Evolutionary conservation across 2,329 filamentous ascomycete species (phyloP), one percentile per base, ranked within the genome.

Genomic region (Bipolaris cookei): DNA sequence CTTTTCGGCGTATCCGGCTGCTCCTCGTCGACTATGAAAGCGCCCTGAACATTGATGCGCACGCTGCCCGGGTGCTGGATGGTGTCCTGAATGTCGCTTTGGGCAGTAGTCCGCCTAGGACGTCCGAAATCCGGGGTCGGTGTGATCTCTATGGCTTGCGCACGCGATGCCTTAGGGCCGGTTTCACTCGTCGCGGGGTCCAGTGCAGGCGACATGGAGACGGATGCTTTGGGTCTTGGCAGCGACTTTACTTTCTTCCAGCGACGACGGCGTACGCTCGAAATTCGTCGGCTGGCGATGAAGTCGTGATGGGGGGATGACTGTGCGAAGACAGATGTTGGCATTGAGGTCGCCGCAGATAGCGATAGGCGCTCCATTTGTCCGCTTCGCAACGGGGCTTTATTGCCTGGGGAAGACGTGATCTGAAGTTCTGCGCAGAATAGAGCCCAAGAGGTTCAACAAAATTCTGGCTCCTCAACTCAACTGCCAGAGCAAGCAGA

Each of bases 1-100:
- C 75, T 77, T 51, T 66, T 66, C 25, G 54, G 86, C 79, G 46
- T 86, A 18, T 77, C 77, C 3, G 84, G 82, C 49, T 68, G 65
- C 65, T 79, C 77, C 61, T 94, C 89, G 73, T 97, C 92, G 69
- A 97, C 92, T 65, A 99, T 98, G 73, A 97, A 97, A 37, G 95
- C 95, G 71, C 94, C 95, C 76, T 92, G 88, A 64, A 98, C 94
- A 75, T 99, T 98, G 81, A 99, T 98, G 79, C 91, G 90, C 71
- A 97, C 92, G 13, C 90, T 80, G 21, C 86, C 86, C 2, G 86
- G 86, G 56, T 85, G 84, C 58, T 80, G 78, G 61, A 88, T 87
- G 41, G 84, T 81, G 38, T 80, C 78, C 51, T 81, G 75, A 62
- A 83, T 80, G 54, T 80, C 79, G 56, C 70, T 73, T 58, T 74